Conservation (phyloP, 345 rosid genomes). For the Theobroma cacao region DNA sequence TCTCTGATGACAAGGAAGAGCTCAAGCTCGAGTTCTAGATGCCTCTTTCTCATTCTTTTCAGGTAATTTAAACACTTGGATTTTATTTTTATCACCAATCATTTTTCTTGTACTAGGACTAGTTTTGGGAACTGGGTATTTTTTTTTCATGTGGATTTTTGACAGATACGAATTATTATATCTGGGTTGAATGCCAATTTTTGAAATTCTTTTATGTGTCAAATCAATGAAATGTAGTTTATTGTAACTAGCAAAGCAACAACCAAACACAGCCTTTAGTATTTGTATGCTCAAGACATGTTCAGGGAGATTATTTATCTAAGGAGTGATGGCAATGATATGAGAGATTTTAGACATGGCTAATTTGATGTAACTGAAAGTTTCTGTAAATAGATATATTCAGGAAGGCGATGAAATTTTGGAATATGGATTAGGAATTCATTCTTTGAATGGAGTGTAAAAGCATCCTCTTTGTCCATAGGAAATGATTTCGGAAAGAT, state of each 20-base stretch:
- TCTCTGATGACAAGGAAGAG: slow-evolving; percentile 63
- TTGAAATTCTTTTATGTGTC: background rate
- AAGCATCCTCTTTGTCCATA: no score
- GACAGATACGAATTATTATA: background rate
- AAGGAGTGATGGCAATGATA: background rate
- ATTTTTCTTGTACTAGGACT: background rate
- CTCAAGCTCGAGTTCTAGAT: slow-evolving; percentile 70
- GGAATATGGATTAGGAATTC: background rate
- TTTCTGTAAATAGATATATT: background rate
- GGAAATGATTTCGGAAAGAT: no score
- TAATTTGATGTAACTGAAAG: background rate
- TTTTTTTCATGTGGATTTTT: background rate
- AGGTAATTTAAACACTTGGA: slow-evolving; percentile 14
- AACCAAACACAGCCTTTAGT: background rate
- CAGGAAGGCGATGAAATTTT: background rate
- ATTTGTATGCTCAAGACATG: background rate
- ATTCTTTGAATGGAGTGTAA: no score
- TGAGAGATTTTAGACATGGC: background rate
- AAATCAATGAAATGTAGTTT: background rate
- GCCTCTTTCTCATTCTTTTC: background rate
- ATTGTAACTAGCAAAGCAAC: background rate
- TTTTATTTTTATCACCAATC: background rate
- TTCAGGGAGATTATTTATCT: background rate
- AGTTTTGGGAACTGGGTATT: background rate
- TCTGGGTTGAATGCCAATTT: background rate